Base-by-base conservation (phyloP, 1,284 basidiomycete species). In the Caloboletus firmus region DNA sequence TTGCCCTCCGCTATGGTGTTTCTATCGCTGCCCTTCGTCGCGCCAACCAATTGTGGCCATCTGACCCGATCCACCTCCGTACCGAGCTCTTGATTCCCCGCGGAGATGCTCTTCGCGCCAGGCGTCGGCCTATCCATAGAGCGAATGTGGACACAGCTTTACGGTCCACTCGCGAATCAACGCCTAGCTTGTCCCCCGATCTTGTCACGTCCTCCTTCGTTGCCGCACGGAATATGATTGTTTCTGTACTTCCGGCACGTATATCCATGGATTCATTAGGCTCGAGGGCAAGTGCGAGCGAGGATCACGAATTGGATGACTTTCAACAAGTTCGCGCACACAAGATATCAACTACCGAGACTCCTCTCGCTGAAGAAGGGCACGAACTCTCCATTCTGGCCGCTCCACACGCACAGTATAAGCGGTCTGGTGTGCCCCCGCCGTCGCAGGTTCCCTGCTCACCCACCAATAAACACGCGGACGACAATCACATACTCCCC, bases 21-120 rank as follows among this genome's bases (percentile, higher is more conserved):
- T 81, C 86, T 10, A 76, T 95, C 45, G 79, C 90, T 13, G 85
- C 89, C n/a, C 78, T 98, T 13, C 85, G 93, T 44, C 81, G 84
- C 60, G 85, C 85, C 39, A 98, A 98, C 72, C 91, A 94, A 59
- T 77, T 98, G 5, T 97, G 94, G 94, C 72, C 91, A 1, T 88
- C 89, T 15, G 95, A 97, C 68, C 81, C 91, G 0, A 89, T 98
- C 45, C 91, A 95, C 70, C 79, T 94, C 34, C 87, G 93, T 37
- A 85, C 85, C 40, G 78, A 84, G 9, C 81, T 98, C 41, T 87
- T 90, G 64, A 88, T 97, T 54, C 93, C 94, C 2, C 57, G 51
- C 2, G 58, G 59, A 15, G 43, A 65, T 15, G 20, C 37, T 10
- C 41, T 51, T 43, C 55, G 47, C 3, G 4, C 20, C 4, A 50